Percentiles rank a stretch among this genome's conserved stretches.
phyloP scores from a whole-genome alignment of 1,139 yeast species.

The Kurtzmaniella natalensis region DNA sequence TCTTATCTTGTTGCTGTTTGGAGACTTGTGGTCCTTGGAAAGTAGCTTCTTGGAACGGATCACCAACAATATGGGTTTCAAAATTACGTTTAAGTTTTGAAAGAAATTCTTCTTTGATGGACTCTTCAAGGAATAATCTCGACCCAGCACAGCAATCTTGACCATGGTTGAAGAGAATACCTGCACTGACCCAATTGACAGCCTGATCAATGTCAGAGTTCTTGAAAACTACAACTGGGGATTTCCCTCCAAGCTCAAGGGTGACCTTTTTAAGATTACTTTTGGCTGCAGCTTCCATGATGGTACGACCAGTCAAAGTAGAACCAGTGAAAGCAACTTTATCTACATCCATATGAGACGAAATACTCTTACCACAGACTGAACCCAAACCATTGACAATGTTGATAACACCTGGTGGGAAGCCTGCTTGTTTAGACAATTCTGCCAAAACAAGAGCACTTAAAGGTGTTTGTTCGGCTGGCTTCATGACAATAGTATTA shows the following conservation, averaged over 20 bases:
- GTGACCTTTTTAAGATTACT: slow-evolving; percentile 30
- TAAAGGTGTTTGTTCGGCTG: slow-evolving; percentile 33
- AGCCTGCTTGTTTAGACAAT: slow-evolving; percentile 24
- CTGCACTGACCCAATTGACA: slow-evolving; percentile 34
- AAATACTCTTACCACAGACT: slow-evolving; percentile 28
- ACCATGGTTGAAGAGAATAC: slow-evolving; percentile 73
- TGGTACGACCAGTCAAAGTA: slow-evolving; percentile 29
- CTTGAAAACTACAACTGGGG: slow-evolving; percentile 28
- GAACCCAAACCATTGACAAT: slow-evolving; percentile 29
- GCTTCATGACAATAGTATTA: slow-evolving; percentile 30
- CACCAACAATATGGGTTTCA: slow-evolving; percentile 54
- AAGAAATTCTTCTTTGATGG: slow-evolving; percentile 63
- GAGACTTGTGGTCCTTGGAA: slow-evolving; percentile 90
- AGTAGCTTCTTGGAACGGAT: slow-evolving; percentile 67
- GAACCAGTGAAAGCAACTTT: slow-evolving; percentile 37
- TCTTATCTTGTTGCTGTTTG: slow-evolving; percentile 67
- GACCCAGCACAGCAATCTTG: slow-evolving; percentile 90
- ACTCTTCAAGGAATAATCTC: slow-evolving; percentile 74
- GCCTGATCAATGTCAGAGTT: slow-evolving; percentile 40
- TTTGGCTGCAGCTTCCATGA: slow-evolving; percentile 30
- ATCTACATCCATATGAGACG: slow-evolving; percentile 26
- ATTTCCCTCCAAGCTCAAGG: slow-evolving; percentile 34
- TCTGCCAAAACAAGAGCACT: slow-evolving; percentile 28
- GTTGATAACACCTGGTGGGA: slow-evolving; percentile 33
- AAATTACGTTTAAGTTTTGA: slow-evolving; percentile 56